Evolutionary conservation across 2,329 filamentous ascomycete genomes (phyloP).

Genomic region (Neofusicoccum umdonicola): DNA sequence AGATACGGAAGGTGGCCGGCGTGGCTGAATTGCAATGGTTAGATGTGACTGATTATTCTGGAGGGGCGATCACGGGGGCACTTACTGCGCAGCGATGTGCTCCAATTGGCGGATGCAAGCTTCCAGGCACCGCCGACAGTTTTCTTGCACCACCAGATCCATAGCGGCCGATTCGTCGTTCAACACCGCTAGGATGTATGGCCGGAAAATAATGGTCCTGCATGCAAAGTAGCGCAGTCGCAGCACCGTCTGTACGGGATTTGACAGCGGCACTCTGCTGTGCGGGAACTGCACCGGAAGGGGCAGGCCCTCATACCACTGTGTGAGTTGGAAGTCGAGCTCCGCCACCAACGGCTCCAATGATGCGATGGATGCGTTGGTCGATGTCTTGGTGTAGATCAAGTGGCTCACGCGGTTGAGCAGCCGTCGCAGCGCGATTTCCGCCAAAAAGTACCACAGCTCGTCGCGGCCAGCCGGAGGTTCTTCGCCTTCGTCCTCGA

Average conservation of each 20-base stretch:
- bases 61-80: conserved; percentile 23
- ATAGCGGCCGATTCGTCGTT: conserved; percentile 72
- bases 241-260: conserved; percentile 76
- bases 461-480: conserved; percentile 67
- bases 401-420: conserved; percentile 77
- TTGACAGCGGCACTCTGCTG: conserved; percentile 62
- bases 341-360: conserved; percentile 76
- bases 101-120: conserved; percentile 77
- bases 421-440: conserved; percentile 74
- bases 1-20: conserved; percentile 82
- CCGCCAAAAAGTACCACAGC: conserved; percentile 81
- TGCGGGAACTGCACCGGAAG: conserved; percentile 75
- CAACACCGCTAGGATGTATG: conserved; percentile 76
- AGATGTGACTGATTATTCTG: conserved; percentile 6
- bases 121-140: conserved; percentile 78
- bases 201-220: conserved; percentile 80
- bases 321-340: conserved; percentile 76
- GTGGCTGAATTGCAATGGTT: conserved; percentile 51
- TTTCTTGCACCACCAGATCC: conserved; percentile 71
- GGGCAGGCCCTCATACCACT: conserved; percentile 81
- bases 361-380: conserved; percentile 66
- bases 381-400: conserved; percentile 67
- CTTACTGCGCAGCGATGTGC: conserved; percentile 73
- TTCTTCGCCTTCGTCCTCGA: conserved; percentile 67
- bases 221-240: conserved; percentile 80